phyloP scores from a whole-genome alignment of 1,284 basidiomycete genomes.

The Cryptococcus maquisensis region DNA sequence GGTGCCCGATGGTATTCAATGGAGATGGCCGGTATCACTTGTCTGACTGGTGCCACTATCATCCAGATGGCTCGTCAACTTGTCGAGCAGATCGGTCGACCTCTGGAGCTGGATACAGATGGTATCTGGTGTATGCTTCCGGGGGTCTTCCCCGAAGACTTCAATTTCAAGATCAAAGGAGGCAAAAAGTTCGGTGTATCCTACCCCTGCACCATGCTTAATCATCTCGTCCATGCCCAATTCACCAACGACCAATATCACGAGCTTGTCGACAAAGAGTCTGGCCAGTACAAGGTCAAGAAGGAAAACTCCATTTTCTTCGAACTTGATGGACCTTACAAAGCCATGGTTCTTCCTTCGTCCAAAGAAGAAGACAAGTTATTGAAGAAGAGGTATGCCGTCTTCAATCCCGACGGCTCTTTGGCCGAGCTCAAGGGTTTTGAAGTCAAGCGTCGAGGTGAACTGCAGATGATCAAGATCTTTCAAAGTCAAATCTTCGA shows the following conservation, averaged over 20 bases:
- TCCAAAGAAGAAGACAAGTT: constrained; percentile 99
- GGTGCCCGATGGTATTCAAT: constrained; percentile 99
- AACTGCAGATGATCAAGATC: constrained; percentile 98
- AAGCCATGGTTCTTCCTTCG: constrained; percentile 97
- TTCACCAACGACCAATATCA: constrained; percentile 99
- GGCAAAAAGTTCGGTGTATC: constrained; percentile 88
- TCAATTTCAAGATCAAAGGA: constrained; percentile 83
- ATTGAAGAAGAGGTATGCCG: constrained; percentile 97
- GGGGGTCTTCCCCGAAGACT: constrained; percentile 95
- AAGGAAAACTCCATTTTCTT: constrained; percentile 99
- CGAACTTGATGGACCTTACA: constrained; percentile 97
- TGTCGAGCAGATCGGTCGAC: constrained; percentile 95
- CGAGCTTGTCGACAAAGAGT: constrained; percentile 72
- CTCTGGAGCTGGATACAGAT: constrained; percentile 96
- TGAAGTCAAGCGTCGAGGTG: constrained; percentile 96
- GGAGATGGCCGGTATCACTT: constrained; percentile 99
- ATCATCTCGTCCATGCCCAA: constrained; percentile 90
- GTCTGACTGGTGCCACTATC: constrained; percentile 96
- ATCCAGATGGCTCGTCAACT: constrained; percentile 99
- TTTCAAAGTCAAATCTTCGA: constrained; percentile 99
- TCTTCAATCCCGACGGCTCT: constrained; percentile 98
- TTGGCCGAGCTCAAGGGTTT: constrained; percentile 98
- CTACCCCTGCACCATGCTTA: constrained; percentile 99
- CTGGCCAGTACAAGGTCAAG: constrained; percentile 78
- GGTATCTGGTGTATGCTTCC: constrained; percentile 99